Evolutionary conservation across 768 basidiomycete genomes (phyloP).

Genomic region (Tephrocybe rancida): DNA sequence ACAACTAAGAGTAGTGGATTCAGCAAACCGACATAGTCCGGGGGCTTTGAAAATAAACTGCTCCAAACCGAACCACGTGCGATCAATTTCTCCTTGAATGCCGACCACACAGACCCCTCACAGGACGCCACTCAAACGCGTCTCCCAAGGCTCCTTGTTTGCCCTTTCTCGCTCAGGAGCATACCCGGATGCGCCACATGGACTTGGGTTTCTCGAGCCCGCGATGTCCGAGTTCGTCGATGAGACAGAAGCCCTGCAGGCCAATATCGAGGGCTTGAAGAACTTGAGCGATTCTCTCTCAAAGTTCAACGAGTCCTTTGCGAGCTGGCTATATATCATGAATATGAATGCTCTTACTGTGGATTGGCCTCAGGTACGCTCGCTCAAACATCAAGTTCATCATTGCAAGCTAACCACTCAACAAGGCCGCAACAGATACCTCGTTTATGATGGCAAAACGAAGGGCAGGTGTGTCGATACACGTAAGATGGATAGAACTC

Average conservation of each 20-base stretch:
- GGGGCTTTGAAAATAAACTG: conserved; percentile 19
- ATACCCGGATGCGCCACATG: conserved; percentile 77
- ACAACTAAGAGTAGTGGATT: conserved; percentile 11
- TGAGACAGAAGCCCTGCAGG: conserved; percentile 79
- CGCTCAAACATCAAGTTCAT: background rate
- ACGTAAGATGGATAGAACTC: background rate
- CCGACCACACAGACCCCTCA: conserved; percentile 50
- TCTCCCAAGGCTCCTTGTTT: conserved; percentile 91
- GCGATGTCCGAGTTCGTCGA: conserved; percentile 86
- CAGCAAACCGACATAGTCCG: conserved; percentile 22
- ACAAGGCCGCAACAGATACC: conserved; percentile 59
- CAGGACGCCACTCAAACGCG: conserved; percentile 83
- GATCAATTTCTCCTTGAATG: conserved; percentile 11
- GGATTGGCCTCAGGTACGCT: conserved; percentile 83
- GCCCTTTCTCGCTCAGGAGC: conserved; percentile 78
- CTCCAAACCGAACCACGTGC: conserved; percentile 28
- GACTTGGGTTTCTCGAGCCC: conserved; percentile 83
- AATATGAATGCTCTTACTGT: conserved; percentile 95
- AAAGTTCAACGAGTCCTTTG: conserved; percentile 91
- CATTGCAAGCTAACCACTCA: background rate
- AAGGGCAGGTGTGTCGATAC: conserved; percentile 53
- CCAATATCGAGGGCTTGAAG: conserved; percentile 73
- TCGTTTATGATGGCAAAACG: conserved; percentile 61
- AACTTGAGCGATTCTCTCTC: conserved; percentile 74
- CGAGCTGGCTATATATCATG: conserved; percentile 89